Base-by-base conservation (phyloP, 1,284 basidiomycete species). In the Lentinula novae-zelandiae region DNA sequence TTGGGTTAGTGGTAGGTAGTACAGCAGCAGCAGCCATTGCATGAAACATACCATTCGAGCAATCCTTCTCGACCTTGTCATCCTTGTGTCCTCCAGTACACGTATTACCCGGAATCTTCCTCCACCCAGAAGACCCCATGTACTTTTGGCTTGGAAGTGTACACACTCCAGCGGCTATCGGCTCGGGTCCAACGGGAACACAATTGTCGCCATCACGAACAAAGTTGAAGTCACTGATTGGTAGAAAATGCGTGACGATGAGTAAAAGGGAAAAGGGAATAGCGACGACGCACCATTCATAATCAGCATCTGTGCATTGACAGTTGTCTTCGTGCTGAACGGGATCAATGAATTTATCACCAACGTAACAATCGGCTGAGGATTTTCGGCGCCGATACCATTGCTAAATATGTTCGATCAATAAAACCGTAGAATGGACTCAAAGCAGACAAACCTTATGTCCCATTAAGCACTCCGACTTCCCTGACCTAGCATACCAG, bases 91-190 rank as follows among this genome's bases (percentile, higher is more conserved):
- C 90, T 15, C 79, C 78, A 54, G 83, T 81, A 71, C 96, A 99
- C 0, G 89, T 92, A 71, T 99, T 93, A 1, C 97, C 96, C 1
- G 97, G 95, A 60, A 99, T 95, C 69, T 90, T 85, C 46, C 95
- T 83, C 72, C 89, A 99, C 0, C 96, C 96, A 13, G 93, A 95
- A 0, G 95, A 97, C 0, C 95, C 96, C 71, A 82, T 71, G 71
- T 95, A 99, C 13, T 74, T 87, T 66, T 89, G 79, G 9, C 82
- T 80, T 0, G 82, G 75, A 58, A 80, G 79, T 2, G 67, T 70
- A 69, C 97, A 99, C 0, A 87, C 80, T 2, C 87, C 92, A 0
- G 87, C 81, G 0, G 94, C 93, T 51, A 98, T 89, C 9, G 84
- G 85, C 70, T 98, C 94, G 1, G 90, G 93, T 6, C 94, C 95